Conservation (phyloP, 106 monocot genomes). For the Apostasia ramifera region DNA sequence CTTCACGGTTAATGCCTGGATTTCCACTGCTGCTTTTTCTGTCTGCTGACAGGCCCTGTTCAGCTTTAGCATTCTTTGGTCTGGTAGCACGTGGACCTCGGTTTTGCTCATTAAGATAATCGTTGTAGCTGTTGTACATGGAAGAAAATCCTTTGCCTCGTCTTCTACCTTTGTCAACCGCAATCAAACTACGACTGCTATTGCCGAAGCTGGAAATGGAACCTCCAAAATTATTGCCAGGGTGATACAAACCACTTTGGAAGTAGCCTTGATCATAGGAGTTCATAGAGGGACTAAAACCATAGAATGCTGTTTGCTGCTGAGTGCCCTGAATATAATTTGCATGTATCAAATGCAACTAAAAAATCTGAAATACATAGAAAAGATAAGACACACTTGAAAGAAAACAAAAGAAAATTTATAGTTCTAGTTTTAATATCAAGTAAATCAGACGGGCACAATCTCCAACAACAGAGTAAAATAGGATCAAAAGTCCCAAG, state of each 20-base stretch:
- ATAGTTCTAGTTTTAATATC: too few species aligned
- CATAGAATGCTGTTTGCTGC: conserved; percentile 35
- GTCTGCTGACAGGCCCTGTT: conserved; percentile 19
- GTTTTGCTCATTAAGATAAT: conserved; percentile 64
- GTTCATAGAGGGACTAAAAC: conserved; percentile 29
- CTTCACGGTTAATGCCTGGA: conserved; percentile 13
- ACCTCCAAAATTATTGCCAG: conserved; percentile 28
- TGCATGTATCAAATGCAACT: background rate
- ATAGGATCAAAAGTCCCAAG: too few species aligned
- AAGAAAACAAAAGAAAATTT: too few species aligned
- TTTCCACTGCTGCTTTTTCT: conserved; percentile 11
- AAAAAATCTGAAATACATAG: too few species aligned
- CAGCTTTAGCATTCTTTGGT: conserved; percentile 27
- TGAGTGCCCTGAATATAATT: conserved; percentile 27
- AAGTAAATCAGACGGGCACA: too few species aligned
- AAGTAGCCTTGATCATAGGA: conserved; percentile 41
- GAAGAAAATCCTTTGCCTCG: conserved; percentile 37
- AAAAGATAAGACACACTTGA: too few species aligned
- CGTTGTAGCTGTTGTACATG: conserved; percentile 31
- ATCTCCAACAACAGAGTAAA: too few species aligned
- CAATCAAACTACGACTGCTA: conserved; percentile 19
- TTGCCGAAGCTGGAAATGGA: conserved; percentile 21
- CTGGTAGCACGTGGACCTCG: conserved; percentile 54
- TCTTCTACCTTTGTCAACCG: conserved; percentile 36
- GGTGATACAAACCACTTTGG: conserved; percentile 33